Conservation (phyloP, 106 monocot genomes). For the Platanthera guangdongensis region DNA sequence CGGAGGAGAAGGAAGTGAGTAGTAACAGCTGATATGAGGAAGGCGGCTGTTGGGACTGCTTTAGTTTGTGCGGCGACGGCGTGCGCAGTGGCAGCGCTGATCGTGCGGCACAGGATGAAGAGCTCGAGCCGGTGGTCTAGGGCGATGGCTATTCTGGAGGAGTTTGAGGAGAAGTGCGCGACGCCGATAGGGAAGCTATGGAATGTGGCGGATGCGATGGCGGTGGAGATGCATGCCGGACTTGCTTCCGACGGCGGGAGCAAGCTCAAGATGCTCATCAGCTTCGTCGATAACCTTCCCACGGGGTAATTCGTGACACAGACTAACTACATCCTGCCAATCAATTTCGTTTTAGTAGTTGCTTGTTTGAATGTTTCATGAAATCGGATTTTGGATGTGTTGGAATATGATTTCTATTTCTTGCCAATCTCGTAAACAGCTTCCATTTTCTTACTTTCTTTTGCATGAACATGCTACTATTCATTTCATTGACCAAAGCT, state of each 20-base stretch:
- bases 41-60: conserved; percentile 17
- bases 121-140: conserved; percentile 21
- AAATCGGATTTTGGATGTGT: too few relatives aligned
- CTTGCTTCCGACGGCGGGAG: conserved; percentile 31
- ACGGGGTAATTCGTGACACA: conserved; percentile 16
- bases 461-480: too few relatives aligned
- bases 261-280: conserved; percentile 41
- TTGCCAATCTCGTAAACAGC: too few relatives aligned
- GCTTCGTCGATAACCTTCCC: conserved; percentile 29
- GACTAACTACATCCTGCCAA: too few relatives aligned
- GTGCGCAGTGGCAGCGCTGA: conserved; percentile 24
- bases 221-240: conserved; percentile 31
- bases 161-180: conserved; percentile 20
- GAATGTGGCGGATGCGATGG: conserved; percentile 28
- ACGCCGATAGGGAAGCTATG: conserved; percentile 25
- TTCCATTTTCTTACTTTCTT: too few relatives aligned
- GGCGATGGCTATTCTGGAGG: conserved; percentile 22
- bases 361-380: too few relatives aligned
- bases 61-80: conserved; percentile 18
- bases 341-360: too few relatives aligned
- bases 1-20: too few relatives aligned
- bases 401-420: too few relatives aligned
- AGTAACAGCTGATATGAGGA: conserved; percentile 8
- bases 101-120: conserved; percentile 17
- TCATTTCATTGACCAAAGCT: too few relatives aligned